phyloP scores from a whole-genome alignment of 2,329 filamentous ascomycete species.

The Amphichorda felina region DNA sequence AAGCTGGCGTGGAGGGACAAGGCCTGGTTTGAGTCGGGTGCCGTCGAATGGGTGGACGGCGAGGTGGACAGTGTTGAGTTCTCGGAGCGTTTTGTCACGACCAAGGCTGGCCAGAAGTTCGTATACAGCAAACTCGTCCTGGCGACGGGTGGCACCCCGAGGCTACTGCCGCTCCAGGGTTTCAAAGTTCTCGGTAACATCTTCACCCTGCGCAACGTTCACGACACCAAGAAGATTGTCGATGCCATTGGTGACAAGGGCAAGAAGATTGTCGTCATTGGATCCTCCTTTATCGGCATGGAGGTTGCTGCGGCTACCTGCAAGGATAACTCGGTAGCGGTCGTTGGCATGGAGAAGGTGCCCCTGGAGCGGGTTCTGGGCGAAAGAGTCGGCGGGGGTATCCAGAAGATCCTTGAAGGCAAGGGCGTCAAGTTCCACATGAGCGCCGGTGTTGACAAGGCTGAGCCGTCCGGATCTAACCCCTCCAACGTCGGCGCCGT shows the following conservation, averaged over 20 bases:
- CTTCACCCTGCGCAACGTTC: conserved; percentile 70
- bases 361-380: conserved; percentile 85
- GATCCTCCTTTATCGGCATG: conserved; percentile 96
- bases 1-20: conserved; percentile 70
- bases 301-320: conserved; percentile 79
- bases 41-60: conserved; percentile 44
- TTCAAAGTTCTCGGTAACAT: conserved; percentile 82
- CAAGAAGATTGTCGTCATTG: conserved; percentile 88
- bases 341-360: conserved; percentile 78
- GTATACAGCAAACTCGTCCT: conserved; percentile 82
- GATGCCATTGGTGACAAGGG: conserved; percentile 66
- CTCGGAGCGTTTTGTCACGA: conserved; percentile 57
- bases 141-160: conserved; percentile 74
- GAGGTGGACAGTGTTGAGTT: conserved; percentile 72
- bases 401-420: conserved; percentile 69
- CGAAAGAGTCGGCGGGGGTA: conserved; percentile 64
- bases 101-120: conserved; percentile 58
- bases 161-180: conserved; percentile 65
- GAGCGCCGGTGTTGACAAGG: conserved; percentile 71
- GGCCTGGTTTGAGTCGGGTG: conserved; percentile 60
- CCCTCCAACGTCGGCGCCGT: conserved; percentile 67
- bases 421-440: conserved; percentile 85
- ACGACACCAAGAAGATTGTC: conserved; percentile 67
- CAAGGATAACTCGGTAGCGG: conserved; percentile 71
- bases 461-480: conserved; percentile 56